Base-by-base conservation (phyloP, 23 red algal genomes). In the Gracilaria gracilis region DNA sequence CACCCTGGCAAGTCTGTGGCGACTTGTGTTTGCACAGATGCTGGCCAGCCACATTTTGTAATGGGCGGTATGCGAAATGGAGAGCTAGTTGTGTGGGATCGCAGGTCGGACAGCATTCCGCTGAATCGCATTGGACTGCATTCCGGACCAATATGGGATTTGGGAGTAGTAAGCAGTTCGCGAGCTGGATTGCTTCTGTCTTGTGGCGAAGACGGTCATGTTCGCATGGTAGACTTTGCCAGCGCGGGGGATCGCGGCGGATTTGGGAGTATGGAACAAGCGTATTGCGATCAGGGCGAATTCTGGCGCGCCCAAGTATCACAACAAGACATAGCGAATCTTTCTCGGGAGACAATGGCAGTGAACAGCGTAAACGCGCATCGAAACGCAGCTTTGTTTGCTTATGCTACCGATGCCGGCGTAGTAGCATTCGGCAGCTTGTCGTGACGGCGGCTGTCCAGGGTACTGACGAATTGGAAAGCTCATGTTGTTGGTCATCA, bases 351-450 rank as follows among this genome's bases (percentile, higher is more conserved):
- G 17, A 67, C 55, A 20, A 34, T 92, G 44, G 89, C 75, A 57
- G 69, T 92, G 38, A 92, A 92, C 65, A 64, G 79, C 23, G 69
- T 92, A 24, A 28, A 92, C 42, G 77, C 89, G 36, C 89, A 92
- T 53, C 66, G 62, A 14, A 69, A 31, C 15, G 89, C 89, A 16
- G 89, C 80, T n/a, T 64, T 92, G 55, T 92, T 83, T 59, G 89
- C 89, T 4, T 92, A 83, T 32, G 69, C 89, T 23, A 79, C 66
- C 23, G 89, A 92, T 84, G 50, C 58, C 20, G 89, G 66, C 14
- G 14, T 35, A 12, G 78, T 92, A 9, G 64, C 27, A 57, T 92
- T 92, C 69, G 89, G 89, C n/a, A 39, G 25, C 21, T 64, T 92
- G 39, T 92, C 73, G 16, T 80, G 32, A 69, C 2, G 27, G 64